Percentiles rank a stretch among this genome's conserved stretches.
phyloP scores from a whole-genome alignment of 768 basidiomycete species.

The Leccinum longicurvipes region DNA sequence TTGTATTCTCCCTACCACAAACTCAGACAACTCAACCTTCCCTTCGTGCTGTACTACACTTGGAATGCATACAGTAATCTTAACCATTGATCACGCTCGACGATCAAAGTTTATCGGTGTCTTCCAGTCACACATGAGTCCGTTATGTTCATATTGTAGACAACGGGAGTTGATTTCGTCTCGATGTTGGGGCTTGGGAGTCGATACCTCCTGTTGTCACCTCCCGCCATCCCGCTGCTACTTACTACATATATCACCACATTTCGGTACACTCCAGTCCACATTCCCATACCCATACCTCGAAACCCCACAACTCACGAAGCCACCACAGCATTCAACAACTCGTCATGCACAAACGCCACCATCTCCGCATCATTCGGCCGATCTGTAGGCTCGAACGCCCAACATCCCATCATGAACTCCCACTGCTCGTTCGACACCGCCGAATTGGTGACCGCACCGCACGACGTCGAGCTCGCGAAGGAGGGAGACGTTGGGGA shows the following conservation, averaged over 20 bases:
- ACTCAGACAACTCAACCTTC: too few relatives aligned
- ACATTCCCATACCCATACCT: not conserved
- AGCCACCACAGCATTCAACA: constrained; percentile 6
- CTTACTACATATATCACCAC: not conserved
- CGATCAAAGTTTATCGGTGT: too few relatives aligned
- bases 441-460: not conserved
- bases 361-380: constrained; percentile 31
- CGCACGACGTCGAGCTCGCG: too few relatives aligned
- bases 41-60: too few relatives aligned
- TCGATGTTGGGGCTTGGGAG: too few relatives aligned
- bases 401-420: constrained; percentile 26
- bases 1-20: too few relatives aligned
- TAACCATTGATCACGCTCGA: too few relatives aligned
- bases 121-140: too few relatives aligned
- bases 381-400: constrained; percentile 27
- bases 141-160: too few relatives aligned
- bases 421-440: constrained; percentile 22
- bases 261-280: not conserved
- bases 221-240: not conserved
- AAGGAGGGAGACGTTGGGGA: not conserved
- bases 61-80: too few relatives aligned
- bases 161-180: too few relatives aligned
- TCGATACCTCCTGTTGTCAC: not conserved
- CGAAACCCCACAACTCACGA: not conserved
- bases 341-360: constrained; percentile 16